phyloP scores from a whole-genome alignment of 108 stramenopile genomes.

The Nannochloropsis salina region DNA sequence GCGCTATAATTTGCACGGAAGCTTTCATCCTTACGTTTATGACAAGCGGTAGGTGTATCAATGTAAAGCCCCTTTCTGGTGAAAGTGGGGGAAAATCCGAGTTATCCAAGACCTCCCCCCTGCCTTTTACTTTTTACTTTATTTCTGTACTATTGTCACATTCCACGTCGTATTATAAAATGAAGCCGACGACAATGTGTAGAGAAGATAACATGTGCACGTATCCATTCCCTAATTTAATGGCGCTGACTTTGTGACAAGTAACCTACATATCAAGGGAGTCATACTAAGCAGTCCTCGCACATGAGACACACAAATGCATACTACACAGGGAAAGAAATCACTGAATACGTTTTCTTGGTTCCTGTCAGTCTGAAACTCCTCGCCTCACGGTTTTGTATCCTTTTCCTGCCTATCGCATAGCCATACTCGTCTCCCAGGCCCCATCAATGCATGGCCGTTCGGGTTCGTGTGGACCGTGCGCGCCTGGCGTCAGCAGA shows the following conservation, averaged over 20 bases:
- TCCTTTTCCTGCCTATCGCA: background rate
- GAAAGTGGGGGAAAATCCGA: constrained; percentile 12
- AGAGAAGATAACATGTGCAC: too few relatives aligned
- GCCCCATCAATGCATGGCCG: background rate
- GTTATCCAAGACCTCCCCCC: background rate
- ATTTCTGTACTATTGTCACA: background rate
- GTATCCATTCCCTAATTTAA: too few relatives aligned
- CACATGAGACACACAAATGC: too few relatives aligned
- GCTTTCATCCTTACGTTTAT: background rate
- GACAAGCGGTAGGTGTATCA: background rate
- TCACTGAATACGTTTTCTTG: too few relatives aligned
- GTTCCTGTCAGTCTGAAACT: too few relatives aligned
- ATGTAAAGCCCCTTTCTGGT: background rate
- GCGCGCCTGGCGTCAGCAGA: background rate
- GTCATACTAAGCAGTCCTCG: too few relatives aligned
- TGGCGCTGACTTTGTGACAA: too few relatives aligned
- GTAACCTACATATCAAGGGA: too few relatives aligned
- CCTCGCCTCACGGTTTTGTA: background rate
- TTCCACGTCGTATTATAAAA: too few relatives aligned
- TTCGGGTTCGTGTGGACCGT: constrained; percentile 17
- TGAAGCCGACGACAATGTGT: too few relatives aligned
- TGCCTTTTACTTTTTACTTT: background rate
- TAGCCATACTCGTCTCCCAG: background rate
- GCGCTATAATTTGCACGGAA: background rate
- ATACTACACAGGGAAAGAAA: too few relatives aligned